Conservation (phyloP, 2,329 filamentous ascomycete genomes). For the Alternaria novae-zelandiae region DNA sequence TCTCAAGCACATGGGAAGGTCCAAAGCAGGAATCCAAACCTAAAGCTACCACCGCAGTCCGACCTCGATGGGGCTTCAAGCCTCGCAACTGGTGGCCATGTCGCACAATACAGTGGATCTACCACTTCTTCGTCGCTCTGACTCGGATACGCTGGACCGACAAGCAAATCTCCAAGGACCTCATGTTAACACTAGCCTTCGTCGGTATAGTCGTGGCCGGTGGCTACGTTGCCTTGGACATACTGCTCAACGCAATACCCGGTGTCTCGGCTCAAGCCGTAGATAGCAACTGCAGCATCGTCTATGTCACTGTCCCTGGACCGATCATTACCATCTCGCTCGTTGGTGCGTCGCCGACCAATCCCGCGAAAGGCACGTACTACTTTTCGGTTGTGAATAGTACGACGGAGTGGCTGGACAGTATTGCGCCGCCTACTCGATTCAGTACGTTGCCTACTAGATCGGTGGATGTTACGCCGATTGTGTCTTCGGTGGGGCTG, state of each 20-base stretch:
- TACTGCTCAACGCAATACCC: slow-evolving; percentile 25
- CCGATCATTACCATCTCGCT: slow-evolving; percentile 44
- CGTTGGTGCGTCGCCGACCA: slow-evolving; percentile 28
- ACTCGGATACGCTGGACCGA: slow-evolving; percentile 12
- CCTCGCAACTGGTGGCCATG: slow-evolving; percentile 31
- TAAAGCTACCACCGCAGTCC: neutral
- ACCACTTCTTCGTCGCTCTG: slow-evolving; percentile 14
- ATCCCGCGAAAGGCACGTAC: slow-evolving; percentile 39
- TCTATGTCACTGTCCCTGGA: slow-evolving; percentile 43
- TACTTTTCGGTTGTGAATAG: slow-evolving; percentile 44
- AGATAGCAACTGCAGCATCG: slow-evolving; percentile 37
- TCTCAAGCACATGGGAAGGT: slow-evolving; percentile 11
- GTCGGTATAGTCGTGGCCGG: slow-evolving; percentile 15
- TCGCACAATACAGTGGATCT: slow-evolving; percentile 19
- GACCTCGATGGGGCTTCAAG: neutral
- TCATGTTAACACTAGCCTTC: slow-evolving; percentile 19
- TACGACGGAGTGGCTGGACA: slow-evolving; percentile 41
- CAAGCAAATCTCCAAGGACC: slow-evolving; percentile 14
- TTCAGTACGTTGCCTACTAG: slow-evolving; percentile 15
- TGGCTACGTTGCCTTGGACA: slow-evolving; percentile 28
- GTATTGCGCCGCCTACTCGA: slow-evolving; percentile 35
- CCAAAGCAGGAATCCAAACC: neutral
- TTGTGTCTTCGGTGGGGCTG: slow-evolving; percentile 2
- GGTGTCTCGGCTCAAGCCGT: slow-evolving; percentile 31
- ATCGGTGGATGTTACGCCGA: slow-evolving; percentile 2